phyloP scores from a whole-genome alignment of 805 yeast species.

The Clavispora carvajalis region DNA sequence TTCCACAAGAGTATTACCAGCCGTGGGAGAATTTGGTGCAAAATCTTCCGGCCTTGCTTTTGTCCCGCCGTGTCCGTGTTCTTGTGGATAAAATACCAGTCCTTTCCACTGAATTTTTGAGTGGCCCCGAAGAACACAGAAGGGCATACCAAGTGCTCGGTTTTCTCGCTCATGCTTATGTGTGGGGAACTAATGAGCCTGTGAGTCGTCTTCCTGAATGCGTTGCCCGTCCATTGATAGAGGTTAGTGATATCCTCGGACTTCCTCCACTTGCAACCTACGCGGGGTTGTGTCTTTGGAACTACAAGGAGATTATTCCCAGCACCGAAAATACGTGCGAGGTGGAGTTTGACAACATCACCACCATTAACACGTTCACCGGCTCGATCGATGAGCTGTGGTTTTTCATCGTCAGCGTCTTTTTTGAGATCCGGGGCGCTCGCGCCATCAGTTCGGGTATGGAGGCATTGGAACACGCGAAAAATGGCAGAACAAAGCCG shows the following conservation, averaged over 20 bases:
- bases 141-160: constrained; percentile 79
- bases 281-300: constrained; percentile 86
- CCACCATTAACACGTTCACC: constrained; percentile 79
- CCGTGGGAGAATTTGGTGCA: constrained; percentile 74
- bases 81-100: constrained; percentile 63
- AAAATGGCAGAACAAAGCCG: constrained; percentile 36
- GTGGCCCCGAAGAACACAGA: constrained; percentile 49
- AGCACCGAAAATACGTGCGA: constrained; percentile 18
- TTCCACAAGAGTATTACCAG: constrained; percentile 57
- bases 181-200: constrained; percentile 75
- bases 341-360: constrained; percentile 62
- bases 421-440: constrained; percentile 80
- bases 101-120: constrained; percentile 44
- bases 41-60: constrained; percentile 67
- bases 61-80: constrained; percentile 55
- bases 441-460: constrained; percentile 62
- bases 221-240: constrained; percentile 66
- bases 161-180: constrained; percentile 81
- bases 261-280: constrained; percentile 87
- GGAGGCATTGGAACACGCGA: constrained; percentile 55
- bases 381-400: constrained; percentile 90
- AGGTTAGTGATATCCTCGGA: constrained; percentile 52
- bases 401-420: constrained; percentile 87
- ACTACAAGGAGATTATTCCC: constrained; percentile 62
- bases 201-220: constrained; percentile 58